phyloP scores from a whole-genome alignment of 352 stramenopile species.

The Peronosclerospora sorghi region DNA sequence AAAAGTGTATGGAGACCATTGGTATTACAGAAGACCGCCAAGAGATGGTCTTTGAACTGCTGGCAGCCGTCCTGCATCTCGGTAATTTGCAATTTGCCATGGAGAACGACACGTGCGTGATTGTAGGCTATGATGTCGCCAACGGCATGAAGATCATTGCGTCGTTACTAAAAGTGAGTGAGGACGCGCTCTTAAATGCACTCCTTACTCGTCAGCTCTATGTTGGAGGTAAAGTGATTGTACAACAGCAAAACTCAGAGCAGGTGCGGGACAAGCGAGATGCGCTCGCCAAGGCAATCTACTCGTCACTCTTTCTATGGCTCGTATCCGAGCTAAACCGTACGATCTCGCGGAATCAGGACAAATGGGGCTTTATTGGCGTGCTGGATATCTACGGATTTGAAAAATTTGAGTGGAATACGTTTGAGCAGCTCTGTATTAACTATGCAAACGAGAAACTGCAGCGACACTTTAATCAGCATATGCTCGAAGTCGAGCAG shows the following conservation, averaged over 20 bases:
- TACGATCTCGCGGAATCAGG: constrained; percentile 70
- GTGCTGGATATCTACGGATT: constrained; percentile 98
- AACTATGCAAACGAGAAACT: constrained; percentile 95
- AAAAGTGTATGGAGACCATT: constrained; percentile 81
- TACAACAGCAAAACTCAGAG: constrained; percentile 81
- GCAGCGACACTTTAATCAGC: constrained; percentile 89
- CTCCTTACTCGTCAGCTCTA: constrained; percentile 79
- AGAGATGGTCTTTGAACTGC: constrained; percentile 77
- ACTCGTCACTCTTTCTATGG: constrained; percentile 87
- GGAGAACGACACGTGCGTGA: constrained; percentile 72
- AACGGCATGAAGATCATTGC: constrained; percentile 54
- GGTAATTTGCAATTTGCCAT: constrained; percentile 81
- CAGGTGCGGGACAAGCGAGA: constrained; percentile 84
- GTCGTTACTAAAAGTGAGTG: constrained; percentile 61
- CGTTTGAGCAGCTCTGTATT: constrained; percentile 94
- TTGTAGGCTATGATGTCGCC: constrained; percentile 33
- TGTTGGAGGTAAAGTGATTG: constrained; percentile 83
- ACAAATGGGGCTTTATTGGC: constrained; percentile 89
- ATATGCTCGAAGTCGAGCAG: constrained; percentile 95
- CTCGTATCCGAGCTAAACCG: constrained; percentile 86
- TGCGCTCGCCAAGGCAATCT: constrained; percentile 87
- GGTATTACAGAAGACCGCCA: constrained; percentile 73
- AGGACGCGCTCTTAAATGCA: constrained; percentile 58
- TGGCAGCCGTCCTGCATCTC: constrained; percentile 78
- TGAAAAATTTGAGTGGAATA: constrained; percentile 93